Evolutionary conservation across 768 basidiomycete species (phyloP), one percentile per base, ranked within the genome.

Genomic region (Neoboletus subvelutipes): DNA sequence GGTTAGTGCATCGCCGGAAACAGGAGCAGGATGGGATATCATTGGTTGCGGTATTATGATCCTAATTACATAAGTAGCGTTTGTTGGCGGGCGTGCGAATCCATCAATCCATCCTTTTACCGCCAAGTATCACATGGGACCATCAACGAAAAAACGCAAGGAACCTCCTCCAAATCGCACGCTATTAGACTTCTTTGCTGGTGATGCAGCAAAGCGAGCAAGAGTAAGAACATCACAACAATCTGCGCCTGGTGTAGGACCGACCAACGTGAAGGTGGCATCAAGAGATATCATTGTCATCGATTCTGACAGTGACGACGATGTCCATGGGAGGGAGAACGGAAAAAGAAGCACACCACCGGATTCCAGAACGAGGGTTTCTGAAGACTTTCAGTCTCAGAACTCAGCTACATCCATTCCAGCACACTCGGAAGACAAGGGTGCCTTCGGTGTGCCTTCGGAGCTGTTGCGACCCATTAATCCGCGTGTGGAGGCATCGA

Each of bases 281-380:
- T 47, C 61, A 26, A 50, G 68, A 59, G 80, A 86, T 60, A 64
- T 85, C 59, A 86, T 87, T 46, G 70, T 86, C 55, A 81, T 88
- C 54, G 85, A 87, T 65, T 85, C 85, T 20, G 85, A 86, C 61
- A 79, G 79, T 50, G 84, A 86, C 28, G 67, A 68, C 4, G 64
- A 33, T 10, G 33, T 33, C 31, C 55, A 34, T 17, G 42, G 22
- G n/a, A 47, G 20, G 51, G 40, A 41, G n/a, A 51, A 47, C 18
- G 41, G 41, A 37, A 42, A 48, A 28, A 9, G 33, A 39, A 24
- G 34, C 0, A 4, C 20, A 46, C 50, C 18, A 29, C 24, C 17
- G 10, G 39, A 31, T 20, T 22, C 29, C 13, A 8, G 22, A 4
- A 28, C 26, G 18, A 36, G 13, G 26, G 31, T 17, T 11, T 55